Base-by-base conservation (phyloP, 1,139 yeast species). In the Scheffersomyces cryptocercus region DNA sequence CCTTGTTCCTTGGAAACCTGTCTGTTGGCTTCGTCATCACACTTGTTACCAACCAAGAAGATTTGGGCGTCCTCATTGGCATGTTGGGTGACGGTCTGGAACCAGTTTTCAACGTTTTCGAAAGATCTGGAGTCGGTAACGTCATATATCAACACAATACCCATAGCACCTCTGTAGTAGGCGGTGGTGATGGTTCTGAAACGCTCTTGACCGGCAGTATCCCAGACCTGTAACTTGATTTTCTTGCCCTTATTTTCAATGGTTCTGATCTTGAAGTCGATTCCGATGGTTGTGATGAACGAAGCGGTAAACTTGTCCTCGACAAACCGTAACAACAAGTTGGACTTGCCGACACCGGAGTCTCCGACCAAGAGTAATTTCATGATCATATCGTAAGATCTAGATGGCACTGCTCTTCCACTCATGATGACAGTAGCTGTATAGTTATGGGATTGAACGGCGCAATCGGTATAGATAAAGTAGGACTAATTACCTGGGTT, bases 161-260 rank as follows among this genome's bases (percentile, higher is more conserved):
- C 99, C 95, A 90, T 89, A 47, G 99, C 99, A 45, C 98, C 97
- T 68, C 99, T 83, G 73, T 95, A 93, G 70, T 95, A 93, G 8
- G 99, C 97, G 15, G 98, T 90, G 39, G 99, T 93, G 67, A 93
- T 93, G 43, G 99, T 93, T 75, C 97, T 84, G 77, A 93, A 93
- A 58, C 99, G 80, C 68, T 93, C 99, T 71, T 93, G 99, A 26
- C 99, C 99, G 5, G 99, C 99, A 33, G 99, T 93, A 67, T 93
- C 99, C 99, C 99, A 93, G 36, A 93, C 90, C 68, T 93, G 99
- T 61, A 93, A 79, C 71, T 93, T 93, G 68, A 95, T 88, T 56
- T 86, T 85, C 68, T 88, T 88, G 47, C 96, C 96, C 54, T 91
- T 93, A 56, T 93, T 80, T 58, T 91, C 97, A 54, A 91, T 90